These are phyloP conservation scores for Hyaloperonospora brassicae DNA, from an alignment of 352 stramenopile genomes.

Conservation along the genomic window DNA sequence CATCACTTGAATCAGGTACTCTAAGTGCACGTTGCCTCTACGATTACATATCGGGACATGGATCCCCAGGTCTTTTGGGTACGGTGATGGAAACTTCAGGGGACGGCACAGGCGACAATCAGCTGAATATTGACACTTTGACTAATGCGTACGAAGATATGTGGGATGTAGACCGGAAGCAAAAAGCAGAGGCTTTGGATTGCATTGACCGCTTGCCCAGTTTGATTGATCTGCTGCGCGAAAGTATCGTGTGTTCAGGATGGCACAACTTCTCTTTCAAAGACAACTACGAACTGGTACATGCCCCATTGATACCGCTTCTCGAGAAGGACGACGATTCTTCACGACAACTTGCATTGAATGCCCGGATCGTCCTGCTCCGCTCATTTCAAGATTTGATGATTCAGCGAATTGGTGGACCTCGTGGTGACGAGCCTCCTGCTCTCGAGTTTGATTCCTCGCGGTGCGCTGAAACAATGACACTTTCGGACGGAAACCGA, in stretches of 20 bases:
- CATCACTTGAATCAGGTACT: constrained; percentile 51
- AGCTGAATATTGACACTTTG: constrained; percentile 40
- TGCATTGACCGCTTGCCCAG: constrained; percentile 53
- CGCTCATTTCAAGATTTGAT: constrained; percentile 82
- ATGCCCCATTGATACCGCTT: constrained; percentile 59
- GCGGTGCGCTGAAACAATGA: constrained; percentile 85
- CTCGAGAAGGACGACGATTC: constrained; percentile 37
- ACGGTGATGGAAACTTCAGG: constrained; percentile 25
- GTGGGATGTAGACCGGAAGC: constrained; percentile 47
- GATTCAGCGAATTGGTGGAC: constrained; percentile 68
- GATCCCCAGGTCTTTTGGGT: constrained; percentile 50
- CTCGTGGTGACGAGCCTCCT: constrained; percentile 60
- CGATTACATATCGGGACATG: constrained; percentile 58
- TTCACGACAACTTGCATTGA: constrained; percentile 14
- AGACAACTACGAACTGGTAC: constrained; percentile 50
- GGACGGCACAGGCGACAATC: constrained; percentile 30
- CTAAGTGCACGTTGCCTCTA: constrained; percentile 58
- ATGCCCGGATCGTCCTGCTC: constrained; percentile 56
- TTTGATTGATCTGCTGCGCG: constrained; percentile 53
- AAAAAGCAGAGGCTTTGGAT: constrained; percentile 63
- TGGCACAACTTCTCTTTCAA: constrained; percentile 56
- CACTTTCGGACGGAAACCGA: constrained; percentile 70
- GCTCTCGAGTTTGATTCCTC: constrained; percentile 82
- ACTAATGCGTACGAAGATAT: constrained; percentile 62
- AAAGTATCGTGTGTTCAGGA: constrained; percentile 50